A percentile compares a stretch with the other conserved stretches of the same genome.
These are phyloP conservation scores for Agaricus subrufescens DNA, from an alignment of 768 basidiomycete species.

Conservation along the genomic window DNA sequence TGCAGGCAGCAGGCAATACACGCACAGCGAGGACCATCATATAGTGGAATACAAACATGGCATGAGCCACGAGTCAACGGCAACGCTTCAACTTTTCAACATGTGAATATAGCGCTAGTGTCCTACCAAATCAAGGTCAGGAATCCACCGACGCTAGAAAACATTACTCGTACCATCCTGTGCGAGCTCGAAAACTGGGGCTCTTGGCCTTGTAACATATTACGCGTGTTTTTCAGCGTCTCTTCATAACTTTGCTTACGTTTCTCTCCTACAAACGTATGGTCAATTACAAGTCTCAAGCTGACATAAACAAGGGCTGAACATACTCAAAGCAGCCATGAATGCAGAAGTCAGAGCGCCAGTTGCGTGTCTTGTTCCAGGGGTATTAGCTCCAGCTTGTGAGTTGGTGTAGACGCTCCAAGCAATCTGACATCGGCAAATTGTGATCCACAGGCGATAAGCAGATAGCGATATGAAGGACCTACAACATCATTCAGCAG, in stretches of 20 bases:
- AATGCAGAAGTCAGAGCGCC: slow-evolving; percentile 81
- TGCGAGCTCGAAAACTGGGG: slow-evolving; percentile 38
- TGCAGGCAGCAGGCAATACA: no score
- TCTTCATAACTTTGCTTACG: slow-evolving; percentile 39
- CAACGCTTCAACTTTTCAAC: slow-evolving; percentile 5
- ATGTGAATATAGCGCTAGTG: slow-evolving; percentile 25
- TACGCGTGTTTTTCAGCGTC: slow-evolving; percentile 32
- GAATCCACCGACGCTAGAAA: background rate
- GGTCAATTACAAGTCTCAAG: background rate
- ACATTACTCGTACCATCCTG: slow-evolving; percentile 28
- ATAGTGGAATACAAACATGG: no score
- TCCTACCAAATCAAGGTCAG: slow-evolving; percentile 14
- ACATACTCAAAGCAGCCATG: slow-evolving; percentile 47
- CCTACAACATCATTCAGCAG: slow-evolving; percentile 91
- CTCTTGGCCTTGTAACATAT: slow-evolving; percentile 39
- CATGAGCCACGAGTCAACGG: no score
- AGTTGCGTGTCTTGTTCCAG: slow-evolving; percentile 58
- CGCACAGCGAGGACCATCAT: no score
- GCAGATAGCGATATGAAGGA: slow-evolving; percentile 10
- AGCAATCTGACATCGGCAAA: slow-evolving; percentile 46
- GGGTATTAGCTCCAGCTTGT: slow-evolving; percentile 78
- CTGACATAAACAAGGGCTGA: background rate
- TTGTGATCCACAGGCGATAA: background rate
- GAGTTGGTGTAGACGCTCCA: slow-evolving; percentile 80
- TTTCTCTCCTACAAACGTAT: slow-evolving; percentile 27